Evolutionary conservation across 1,284 basidiomycete genomes (phyloP), one percentile per base, ranked within the genome.

Genomic region (Porodaedalea pini): DNA sequence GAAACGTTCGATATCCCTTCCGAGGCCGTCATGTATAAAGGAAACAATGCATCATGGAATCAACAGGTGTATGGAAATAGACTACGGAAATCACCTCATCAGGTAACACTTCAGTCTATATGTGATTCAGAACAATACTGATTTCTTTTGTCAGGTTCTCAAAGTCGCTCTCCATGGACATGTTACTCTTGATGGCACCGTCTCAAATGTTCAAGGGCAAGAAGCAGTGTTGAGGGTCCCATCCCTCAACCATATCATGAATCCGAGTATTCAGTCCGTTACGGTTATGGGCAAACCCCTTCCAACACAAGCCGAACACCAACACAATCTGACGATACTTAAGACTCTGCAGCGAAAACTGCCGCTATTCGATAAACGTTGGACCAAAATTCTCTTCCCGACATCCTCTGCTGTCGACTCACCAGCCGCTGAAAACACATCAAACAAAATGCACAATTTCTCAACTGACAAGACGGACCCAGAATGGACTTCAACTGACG

Each of bases 351-450:
- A 53, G 23, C 51, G 36, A 8, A 34, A 54, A 19, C 2, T 4
- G 7, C 36, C 34, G 4, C 17, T 58, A 15, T 31, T 50, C 15
- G 31, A 34, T 13, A 47, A 53, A 13, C 32, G 13, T 13, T 58
- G 57, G 57, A 31, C 49, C 6, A 53, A 53, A 8, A 34, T 11
- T 6, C 37, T 58, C 1, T 58, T 58, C 32, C 51, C 51, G 11
- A 2, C 34, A 1, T 5, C 10, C 5, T n/a, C 11, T 31, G 40
- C 10, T 11, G 15, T 15, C 23, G 37, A 21, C 2, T 10, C 25
- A 3, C 19, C 19, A 25, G 37, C 15, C 11, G 8, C 1, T 23
- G 23, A 25, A 13, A 21, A 29, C 17, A 29, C 15, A 11, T 8
- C 19, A 5, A 44, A 44, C 17, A 44, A 10, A 10, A 37, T n/a